Evolutionary conservation across 352 stramenopile species (phyloP).

Genomic region (Globisporangium recalcitrans): DNA sequence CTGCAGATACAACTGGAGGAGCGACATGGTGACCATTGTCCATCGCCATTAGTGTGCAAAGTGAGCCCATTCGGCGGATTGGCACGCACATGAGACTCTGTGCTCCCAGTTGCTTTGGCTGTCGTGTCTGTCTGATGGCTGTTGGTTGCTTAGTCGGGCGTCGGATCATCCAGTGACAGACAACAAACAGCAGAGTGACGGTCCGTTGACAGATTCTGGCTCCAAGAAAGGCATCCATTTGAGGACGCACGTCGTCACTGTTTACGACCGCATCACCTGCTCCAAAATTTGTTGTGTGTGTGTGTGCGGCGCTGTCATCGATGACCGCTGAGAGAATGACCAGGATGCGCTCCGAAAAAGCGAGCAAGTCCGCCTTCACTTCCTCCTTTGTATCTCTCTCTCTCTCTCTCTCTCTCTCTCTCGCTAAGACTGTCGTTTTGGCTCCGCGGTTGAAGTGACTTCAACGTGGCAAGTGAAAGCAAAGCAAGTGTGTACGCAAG

Average conservation of each 20-base stretch:
- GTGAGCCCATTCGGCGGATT: no score
- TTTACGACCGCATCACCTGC: constrained; percentile 2
- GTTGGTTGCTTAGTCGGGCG: not conserved
- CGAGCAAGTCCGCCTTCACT: not conserved
- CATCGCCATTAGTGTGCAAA: not conserved
- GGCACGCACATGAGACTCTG: no score
- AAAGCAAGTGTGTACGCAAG: no score
- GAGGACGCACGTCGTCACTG: not conserved
- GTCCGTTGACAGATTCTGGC: constrained; percentile 12
- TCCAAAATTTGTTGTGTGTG: not conserved
- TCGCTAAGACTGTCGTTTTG: no score
- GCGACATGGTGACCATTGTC: not conserved
- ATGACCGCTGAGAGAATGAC: not conserved
- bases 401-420: not conserved
- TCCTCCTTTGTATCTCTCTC: not conserved
- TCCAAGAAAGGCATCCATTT: not conserved
- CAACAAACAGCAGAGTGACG: no score
- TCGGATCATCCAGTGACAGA: no score
- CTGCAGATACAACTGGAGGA: not conserved
- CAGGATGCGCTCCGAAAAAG: not conserved
- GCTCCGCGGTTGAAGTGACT: no score
- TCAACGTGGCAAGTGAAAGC: no score
- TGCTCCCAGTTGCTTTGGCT: not conserved
- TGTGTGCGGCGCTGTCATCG: not conserved
- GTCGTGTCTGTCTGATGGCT: no score